phyloP scores from a whole-genome alignment of 768 basidiomycete species.

The Trametes meyenii region DNA sequence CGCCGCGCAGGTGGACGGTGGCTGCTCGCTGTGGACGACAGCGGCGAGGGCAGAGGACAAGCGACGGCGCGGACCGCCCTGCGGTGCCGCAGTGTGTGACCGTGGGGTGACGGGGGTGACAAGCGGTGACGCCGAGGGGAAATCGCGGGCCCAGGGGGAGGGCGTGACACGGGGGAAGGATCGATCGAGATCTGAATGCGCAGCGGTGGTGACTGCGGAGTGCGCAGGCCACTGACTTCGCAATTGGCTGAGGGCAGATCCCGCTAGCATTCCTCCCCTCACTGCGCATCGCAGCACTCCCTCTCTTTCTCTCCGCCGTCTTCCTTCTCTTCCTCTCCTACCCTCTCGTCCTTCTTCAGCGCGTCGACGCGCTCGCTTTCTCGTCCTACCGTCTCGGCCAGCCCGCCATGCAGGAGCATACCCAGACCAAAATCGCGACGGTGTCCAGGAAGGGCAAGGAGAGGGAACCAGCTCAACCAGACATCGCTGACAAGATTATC shows the following conservation, averaged over 20 bases:
- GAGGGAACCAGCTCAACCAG: constrained; percentile 39
- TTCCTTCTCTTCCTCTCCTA: constrained; percentile 5
- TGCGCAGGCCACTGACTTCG: constrained; percentile 21
- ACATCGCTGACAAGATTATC: constrained; percentile 65
- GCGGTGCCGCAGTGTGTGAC: constrained; percentile 8
- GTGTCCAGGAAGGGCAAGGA: constrained; percentile 38
- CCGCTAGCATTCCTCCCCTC: constrained; percentile 26
- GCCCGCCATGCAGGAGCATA: constrained; percentile 28
- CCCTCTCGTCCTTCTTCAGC: background rate
- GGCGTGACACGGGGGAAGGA: constrained; percentile 15
- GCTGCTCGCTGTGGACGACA: background rate
- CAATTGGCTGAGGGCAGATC: constrained; percentile 23
- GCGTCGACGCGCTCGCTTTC: constrained; percentile 8
- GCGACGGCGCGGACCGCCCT: constrained; percentile 7
- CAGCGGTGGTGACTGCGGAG: constrained; percentile 29
- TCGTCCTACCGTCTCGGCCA: constrained; percentile 1
- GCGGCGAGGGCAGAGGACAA: background rate
- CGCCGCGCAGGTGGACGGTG: background rate
- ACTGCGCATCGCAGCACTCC: constrained; percentile 28
- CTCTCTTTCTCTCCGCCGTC: constrained; percentile 17
- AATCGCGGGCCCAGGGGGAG: background rate
- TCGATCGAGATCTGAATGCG: constrained; percentile 28
- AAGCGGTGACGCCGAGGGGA: constrained; percentile 7
- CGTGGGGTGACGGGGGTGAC: constrained; percentile 2
- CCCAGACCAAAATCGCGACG: constrained; percentile 19